A percentile compares a stretch with the other conserved stretches of the same genome.
Conservation (phyloP, 106 monocot genomes). For the Dioscorea alata region DNA sequence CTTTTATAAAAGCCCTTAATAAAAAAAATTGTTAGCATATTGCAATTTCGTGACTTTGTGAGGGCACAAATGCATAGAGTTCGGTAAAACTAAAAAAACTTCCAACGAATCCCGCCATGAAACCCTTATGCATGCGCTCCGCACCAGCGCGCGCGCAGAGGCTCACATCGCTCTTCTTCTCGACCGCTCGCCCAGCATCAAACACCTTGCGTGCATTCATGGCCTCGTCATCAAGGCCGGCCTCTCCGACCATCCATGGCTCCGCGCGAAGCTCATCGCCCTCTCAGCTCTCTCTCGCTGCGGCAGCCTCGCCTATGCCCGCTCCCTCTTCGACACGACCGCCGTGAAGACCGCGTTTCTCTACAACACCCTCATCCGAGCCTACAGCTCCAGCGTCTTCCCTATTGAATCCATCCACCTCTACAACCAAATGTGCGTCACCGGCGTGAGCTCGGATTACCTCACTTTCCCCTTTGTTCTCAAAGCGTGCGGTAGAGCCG, state of each 20-base stretch:
- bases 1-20: too few relatives aligned
- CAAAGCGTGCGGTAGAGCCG: constrained; percentile 32
- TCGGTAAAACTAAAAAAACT: too few relatives aligned
- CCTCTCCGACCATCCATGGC: constrained; percentile 9
- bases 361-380: constrained; percentile 37
- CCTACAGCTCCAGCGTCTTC: constrained; percentile 38
- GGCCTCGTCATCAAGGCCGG: constrained; percentile 34
- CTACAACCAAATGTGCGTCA: constrained; percentile 44
- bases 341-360: constrained; percentile 7
- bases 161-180: constrained; percentile 12
- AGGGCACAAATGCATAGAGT: too few relatives aligned
- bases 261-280: constrained; percentile 31
- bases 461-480: constrained; percentile 50
- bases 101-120: too few relatives aligned
- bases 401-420: constrained; percentile 32
- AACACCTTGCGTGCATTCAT: constrained; percentile 30
- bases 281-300: constrained; percentile 35
- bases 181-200: constrained; percentile 10
- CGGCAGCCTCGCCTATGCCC: constrained; percentile 33
- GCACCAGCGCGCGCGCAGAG: not conserved
- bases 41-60: too few relatives aligned
- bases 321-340: constrained; percentile 26
- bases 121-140: too few relatives aligned
- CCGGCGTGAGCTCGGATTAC: constrained; percentile 7
- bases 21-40: not conserved